Percentiles rank a stretch among this genome's conserved stretches.
phyloP scores from a whole-genome alignment of 164 flowering plant genomes.

The Macadamia integrifolia region DNA sequence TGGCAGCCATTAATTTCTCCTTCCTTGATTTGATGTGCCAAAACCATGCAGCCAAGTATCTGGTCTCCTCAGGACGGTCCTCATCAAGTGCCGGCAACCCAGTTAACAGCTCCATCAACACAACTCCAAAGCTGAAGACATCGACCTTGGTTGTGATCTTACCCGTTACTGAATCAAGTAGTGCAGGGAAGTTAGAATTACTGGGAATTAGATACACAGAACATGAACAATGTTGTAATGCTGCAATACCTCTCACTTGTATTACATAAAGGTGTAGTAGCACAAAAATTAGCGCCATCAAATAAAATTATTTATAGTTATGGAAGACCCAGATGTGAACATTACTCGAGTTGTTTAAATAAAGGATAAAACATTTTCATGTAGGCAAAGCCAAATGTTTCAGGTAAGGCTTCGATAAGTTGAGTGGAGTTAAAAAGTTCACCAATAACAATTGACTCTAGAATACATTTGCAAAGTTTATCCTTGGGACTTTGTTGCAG shows the following conservation, averaged over 20 bases:
- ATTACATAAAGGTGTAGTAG: neutral
- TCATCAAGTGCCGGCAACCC: conserved; percentile 75
- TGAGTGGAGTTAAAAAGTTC: neutral
- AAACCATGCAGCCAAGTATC: conserved; percentile 75
- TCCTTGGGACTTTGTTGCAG: neutral
- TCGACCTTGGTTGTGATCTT: conserved; percentile 75
- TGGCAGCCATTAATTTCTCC: conserved; percentile 45
- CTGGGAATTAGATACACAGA: neutral
- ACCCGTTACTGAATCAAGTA: conserved; percentile 55
- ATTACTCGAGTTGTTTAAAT: neutral
- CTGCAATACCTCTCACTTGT: neutral
- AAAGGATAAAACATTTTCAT: neutral
- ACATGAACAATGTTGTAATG: neutral
- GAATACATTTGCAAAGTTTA: neutral
- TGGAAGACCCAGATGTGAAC: neutral
- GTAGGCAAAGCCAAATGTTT: too few relatives aligned
- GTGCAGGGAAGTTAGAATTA: conserved; percentile 2
- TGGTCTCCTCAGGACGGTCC: conserved; percentile 58
- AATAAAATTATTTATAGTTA: neutral
- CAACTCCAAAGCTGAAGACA: conserved; percentile 84
- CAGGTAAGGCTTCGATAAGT: too few relatives aligned
- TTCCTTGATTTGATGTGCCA: conserved; percentile 52
- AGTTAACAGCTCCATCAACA: conserved; percentile 77
- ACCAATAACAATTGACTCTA: neutral
- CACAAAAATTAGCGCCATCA: neutral